A percentile compares a stretch with the other conserved stretches of the same genome.
Conservation (phyloP, 306 rosid species). For the Quercus robur region DNA sequence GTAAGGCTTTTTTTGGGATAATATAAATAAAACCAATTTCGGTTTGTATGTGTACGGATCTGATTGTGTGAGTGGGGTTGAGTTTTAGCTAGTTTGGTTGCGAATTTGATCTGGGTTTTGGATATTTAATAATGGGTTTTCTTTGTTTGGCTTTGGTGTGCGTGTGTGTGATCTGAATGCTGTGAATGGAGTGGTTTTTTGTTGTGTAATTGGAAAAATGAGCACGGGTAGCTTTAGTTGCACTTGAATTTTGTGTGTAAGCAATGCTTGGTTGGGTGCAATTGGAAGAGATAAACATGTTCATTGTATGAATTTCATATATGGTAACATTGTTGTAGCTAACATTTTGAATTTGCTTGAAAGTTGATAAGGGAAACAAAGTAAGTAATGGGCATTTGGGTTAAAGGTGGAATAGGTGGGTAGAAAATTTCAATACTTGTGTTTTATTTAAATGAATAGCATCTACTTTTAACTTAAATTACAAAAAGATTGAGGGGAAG, state of each 20-base stretch:
- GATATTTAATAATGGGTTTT: not conserved
- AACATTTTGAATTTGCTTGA: not conserved
- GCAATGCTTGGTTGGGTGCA: not conserved
- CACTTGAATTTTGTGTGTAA: not conserved
- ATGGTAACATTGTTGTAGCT: not conserved
- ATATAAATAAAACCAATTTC: not conserved
- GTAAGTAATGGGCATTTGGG: not conserved
- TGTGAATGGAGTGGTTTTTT: not conserved
- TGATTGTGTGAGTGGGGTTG: not conserved
- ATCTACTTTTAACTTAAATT: not conserved
- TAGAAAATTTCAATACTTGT: not conserved
- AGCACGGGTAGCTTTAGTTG: not conserved
- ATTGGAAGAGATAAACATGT: not conserved
- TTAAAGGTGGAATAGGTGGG: not conserved
- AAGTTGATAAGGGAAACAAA: not conserved
- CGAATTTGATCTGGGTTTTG: not conserved
- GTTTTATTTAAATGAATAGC: not conserved
- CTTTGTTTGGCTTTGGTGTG: not conserved
- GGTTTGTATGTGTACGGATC: not conserved
- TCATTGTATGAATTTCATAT: not conserved
- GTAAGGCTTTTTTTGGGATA: not conserved
- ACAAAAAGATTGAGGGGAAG: not conserved
- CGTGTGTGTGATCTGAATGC: not conserved
- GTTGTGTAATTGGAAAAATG: not conserved
- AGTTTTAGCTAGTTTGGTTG: not conserved